A percentile compares a stretch with the other conserved stretches of the same genome.
Evolutionary conservation across 2,329 filamentous ascomycete genomes (phyloP).

Genomic region (Orbilia ellipsospora): DNA sequence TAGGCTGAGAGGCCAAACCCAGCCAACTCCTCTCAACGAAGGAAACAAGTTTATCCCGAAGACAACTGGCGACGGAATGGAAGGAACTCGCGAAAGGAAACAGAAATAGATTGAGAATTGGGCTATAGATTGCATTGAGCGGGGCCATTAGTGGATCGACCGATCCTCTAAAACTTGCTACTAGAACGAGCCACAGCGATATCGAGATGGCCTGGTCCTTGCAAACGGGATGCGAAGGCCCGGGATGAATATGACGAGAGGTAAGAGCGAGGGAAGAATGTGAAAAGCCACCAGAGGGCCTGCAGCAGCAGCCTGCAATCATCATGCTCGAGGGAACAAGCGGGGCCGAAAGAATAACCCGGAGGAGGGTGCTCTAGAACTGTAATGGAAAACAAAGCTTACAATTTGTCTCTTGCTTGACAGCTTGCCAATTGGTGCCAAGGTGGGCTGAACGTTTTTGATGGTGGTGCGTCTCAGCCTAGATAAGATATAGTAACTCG

Average conservation of each 20-base stretch:
- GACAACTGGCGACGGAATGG: not conserved
- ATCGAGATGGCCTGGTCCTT: not conserved
- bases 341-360: constrained; percentile 5
- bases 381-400: constrained; percentile 19
- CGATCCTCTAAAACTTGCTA: constrained; percentile 12
- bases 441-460: constrained; percentile 19
- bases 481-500: constrained; percentile 40
- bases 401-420: constrained; percentile 17
- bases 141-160: constrained; percentile 16
- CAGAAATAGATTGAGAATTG: not conserved
- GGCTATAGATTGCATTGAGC: not conserved
- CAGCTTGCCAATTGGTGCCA: constrained; percentile 26
- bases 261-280: not conserved
- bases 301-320: constrained; percentile 12
- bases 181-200: constrained; percentile 7
- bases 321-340: constrained; percentile 20
- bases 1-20: not conserved
- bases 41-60: not conserved
- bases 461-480: constrained; percentile 7
- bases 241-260: no score
- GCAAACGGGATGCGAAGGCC: constrained; percentile 3
- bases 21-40: not conserved
- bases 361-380: constrained; percentile 20
- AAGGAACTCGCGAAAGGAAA: not conserved
- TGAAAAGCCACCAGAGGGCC: constrained; percentile 6